phyloP scores from a whole-genome alignment of 768 basidiomycete genomes.

The Gloeophyllum trabeum region DNA sequence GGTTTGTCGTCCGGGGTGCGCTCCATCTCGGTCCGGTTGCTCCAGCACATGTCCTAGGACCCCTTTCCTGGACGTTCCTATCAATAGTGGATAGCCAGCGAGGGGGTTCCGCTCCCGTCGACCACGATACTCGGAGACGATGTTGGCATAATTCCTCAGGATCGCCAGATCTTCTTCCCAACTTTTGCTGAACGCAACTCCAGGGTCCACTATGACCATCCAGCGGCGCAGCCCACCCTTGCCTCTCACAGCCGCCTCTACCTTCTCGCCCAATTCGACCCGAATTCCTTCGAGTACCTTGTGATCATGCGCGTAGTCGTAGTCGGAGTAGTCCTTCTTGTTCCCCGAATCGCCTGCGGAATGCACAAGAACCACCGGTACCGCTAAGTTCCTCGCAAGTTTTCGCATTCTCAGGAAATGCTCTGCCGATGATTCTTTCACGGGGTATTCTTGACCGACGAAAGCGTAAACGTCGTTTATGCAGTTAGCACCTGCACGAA shows the following conservation, averaged over 20 bases:
- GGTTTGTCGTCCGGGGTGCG: conserved; percentile 38
- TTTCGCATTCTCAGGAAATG: conserved; percentile 50
- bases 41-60: conserved; percentile 65
- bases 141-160: conserved; percentile 34
- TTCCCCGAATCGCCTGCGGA: conserved; percentile 73
- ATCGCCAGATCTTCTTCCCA: conserved; percentile 62
- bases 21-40: conserved; percentile 24
- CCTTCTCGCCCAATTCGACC: conserved; percentile 59
- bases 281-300: conserved; percentile 63
- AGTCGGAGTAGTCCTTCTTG: conserved; percentile 53
- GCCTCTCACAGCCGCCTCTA: conserved; percentile 53
- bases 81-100: conserved; percentile 49
- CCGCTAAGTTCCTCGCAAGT: conserved; percentile 49
- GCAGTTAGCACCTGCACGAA: conserved; percentile 79
- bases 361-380: conserved; percentile 91
- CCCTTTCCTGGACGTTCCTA: conserved; percentile 78
- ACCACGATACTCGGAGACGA: conserved; percentile 30
- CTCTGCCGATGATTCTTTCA: conserved; percentile 18
- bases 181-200: conserved; percentile 90
- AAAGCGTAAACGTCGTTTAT: conserved; percentile 91
- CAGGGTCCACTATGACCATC: conserved; percentile 87
- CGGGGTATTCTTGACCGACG: conserved; percentile 43
- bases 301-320: conserved; percentile 33
- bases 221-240: conserved; percentile 71
- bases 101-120: conserved; percentile 31